Conservation (phyloP, 2,329 filamentous ascomycete species). For the Fusarium neocosmosporiellum region DNA sequence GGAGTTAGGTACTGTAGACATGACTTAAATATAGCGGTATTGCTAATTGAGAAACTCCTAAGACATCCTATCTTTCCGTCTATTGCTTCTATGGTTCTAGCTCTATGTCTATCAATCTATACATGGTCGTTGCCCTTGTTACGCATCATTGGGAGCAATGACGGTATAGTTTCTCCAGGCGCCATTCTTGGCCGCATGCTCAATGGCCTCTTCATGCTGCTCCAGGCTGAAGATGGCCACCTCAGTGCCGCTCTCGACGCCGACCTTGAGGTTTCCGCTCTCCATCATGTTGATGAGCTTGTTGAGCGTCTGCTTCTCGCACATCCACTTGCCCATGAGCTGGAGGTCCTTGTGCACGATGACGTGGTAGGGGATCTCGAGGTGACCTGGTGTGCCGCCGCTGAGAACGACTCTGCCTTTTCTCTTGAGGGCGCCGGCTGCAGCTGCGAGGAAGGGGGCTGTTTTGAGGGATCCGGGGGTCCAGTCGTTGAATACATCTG, state of each 20-base stretch:
- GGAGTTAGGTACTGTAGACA: background rate
- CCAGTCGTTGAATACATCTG: conserved; percentile 13
- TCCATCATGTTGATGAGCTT: conserved; percentile 12
- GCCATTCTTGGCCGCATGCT: background rate
- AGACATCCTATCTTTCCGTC: background rate
- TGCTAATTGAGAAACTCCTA: background rate
- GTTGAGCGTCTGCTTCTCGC: background rate
- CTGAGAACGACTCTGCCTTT: conserved; percentile 9
- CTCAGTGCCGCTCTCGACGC: background rate
- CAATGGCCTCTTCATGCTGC: conserved; percentile 3
- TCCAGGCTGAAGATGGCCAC: background rate
- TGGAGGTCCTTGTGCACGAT: conserved; percentile 10
- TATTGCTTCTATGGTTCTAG: background rate
- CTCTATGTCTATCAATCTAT: background rate
- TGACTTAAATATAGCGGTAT: background rate
- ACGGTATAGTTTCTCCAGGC: conserved; percentile 12
- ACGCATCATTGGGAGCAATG: background rate
- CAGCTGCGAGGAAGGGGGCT: conserved; percentile 1
- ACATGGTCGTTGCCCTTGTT: background rate
- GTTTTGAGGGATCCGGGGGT: background rate
- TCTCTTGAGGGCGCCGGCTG: conserved; percentile 3
- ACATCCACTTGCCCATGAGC: conserved; percentile 21
- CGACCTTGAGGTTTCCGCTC: conserved; percentile 2
- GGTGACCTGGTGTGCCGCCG: background rate
- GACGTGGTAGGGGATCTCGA: conserved; percentile 7